Base-by-base conservation (phyloP, 768 basidiomycete genomes). In the Tricholoma furcatifolium region DNA sequence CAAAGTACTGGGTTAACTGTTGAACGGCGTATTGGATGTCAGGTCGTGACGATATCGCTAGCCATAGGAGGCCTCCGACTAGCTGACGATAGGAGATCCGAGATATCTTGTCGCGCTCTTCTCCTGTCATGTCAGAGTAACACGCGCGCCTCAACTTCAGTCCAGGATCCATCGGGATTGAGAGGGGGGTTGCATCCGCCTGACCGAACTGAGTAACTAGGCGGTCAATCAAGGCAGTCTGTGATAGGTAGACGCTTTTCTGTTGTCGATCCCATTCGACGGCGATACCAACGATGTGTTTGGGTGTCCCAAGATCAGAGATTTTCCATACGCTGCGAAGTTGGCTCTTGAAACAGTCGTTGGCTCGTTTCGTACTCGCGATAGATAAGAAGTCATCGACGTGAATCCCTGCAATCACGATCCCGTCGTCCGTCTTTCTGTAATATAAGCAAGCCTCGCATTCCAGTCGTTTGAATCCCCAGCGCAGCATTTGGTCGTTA, bases 211-310 rank as follows among this genome's bases (percentile, higher is more conserved):
- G 48, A 0, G 11, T 12, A 14, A 70, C 46, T 17, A 70, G 64
- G 1, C 49, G 39, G 2, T 68, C 59, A 15, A 73, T 61, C 47
- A 70, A 67, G 0, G 62, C 43, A 2, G 44, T 54, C 48, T 74
- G 68, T 11, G 56, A 58, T 0, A 73, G 27, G n/a, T 39, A 32
- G 6, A 70, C 50, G 0, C 51, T 58, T n/a, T n/a, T n/a, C n/a
- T n/a, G n/a, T n/a, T n/a, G n/a, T n/a, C n/a, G n/a, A n/a, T n/a
- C n/a, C n/a, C n/a, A n/a, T n/a, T n/a, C n/a, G n/a, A n/a, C n/a
- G n/a, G n/a, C n/a, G n/a, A n/a, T n/a, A n/a, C n/a, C n/a, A n/a
- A n/a, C n/a, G n/a, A n/a, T n/a, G n/a, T n/a, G n/a, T n/a, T n/a
- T n/a, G n/a, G n/a, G n/a, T n/a, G n/a, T n/a, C n/a, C n/a, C n/a